A percentile compares a stretch with the other conserved stretches of the same genome.
Conservation (phyloP, 192 early-diverging fungal species). For the Funneliformis geosporum region DNA sequence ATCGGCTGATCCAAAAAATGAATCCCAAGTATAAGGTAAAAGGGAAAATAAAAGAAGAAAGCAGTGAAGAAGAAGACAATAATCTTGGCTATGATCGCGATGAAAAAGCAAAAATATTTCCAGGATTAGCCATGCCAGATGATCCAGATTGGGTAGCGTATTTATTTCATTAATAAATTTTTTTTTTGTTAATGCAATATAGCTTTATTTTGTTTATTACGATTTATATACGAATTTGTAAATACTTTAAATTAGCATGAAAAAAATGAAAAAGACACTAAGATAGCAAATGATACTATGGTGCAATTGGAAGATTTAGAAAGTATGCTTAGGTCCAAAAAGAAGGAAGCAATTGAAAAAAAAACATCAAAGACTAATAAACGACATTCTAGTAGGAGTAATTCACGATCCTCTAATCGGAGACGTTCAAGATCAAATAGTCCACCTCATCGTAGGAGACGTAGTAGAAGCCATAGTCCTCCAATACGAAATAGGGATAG, state of each 20-base stretch:
- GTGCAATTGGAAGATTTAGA: constrained; percentile 60
- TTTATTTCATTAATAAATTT: neutral
- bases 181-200: neutral
- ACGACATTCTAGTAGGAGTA: constrained; percentile 35
- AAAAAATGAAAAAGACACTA: constrained; percentile 48
- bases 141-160: constrained; percentile 49
- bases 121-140: constrained; percentile 70
- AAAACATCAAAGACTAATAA: constrained; percentile 39
- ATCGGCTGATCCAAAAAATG: constrained; percentile 88
- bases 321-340: constrained; percentile 13
- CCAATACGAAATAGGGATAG: constrained; percentile 35
- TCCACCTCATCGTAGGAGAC: constrained; percentile 32
- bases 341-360: constrained; percentile 36
- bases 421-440: constrained; percentile 32
- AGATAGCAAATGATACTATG: constrained; percentile 55
- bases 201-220: neutral
- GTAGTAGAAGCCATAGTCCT: constrained; percentile 39
- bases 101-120: constrained; percentile 69
- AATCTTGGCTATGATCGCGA: constrained; percentile 36
- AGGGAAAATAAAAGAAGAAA: constrained; percentile 27
- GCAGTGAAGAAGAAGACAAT: neutral
- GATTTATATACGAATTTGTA: neutral
- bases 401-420: constrained; percentile 21
- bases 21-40: constrained; percentile 57
- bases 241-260: constrained; percentile 22